Percentiles rank a stretch among this genome's conserved stretches.
Conservation (phyloP, 768 basidiomycete genomes). For the Candolleomyces aberdarensis region DNA sequence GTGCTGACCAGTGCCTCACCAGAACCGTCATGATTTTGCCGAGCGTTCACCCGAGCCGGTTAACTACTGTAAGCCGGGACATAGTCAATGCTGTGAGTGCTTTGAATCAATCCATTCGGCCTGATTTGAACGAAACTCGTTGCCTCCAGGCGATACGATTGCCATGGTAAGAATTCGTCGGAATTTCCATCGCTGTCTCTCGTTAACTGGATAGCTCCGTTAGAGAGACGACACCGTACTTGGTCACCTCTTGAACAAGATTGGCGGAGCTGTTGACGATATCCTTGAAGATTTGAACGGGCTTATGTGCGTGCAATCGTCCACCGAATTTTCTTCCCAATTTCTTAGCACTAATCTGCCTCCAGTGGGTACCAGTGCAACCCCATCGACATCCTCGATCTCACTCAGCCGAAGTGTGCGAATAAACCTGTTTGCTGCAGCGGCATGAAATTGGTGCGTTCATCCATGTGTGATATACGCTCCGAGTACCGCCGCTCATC, state of each 20-base stretch:
- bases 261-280: background rate
- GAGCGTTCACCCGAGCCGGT: too few relatives aligned
- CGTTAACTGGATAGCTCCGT: too few relatives aligned
- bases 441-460: conserved; percentile 26
- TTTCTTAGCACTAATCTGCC: background rate
- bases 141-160: background rate
- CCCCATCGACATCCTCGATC: background rate
- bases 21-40: too few relatives aligned
- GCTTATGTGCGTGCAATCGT: background rate
- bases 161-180: background rate
- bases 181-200: background rate
- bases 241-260: background rate
- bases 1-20: too few relatives aligned
- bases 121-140: background rate
- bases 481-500: background rate
- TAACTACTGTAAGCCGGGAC: background rate
- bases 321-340: background rate
- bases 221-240: background rate
- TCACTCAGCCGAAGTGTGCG: conserved; percentile 23
- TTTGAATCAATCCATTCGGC: background rate
- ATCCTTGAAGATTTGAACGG: background rate
- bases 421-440: conserved; percentile 39
- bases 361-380: background rate
- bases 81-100: background rate
- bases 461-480: conserved; percentile 7